phyloP scores from a whole-genome alignment of 2,329 filamentous ascomycete species.

The Cryphonectria radicalis region DNA sequence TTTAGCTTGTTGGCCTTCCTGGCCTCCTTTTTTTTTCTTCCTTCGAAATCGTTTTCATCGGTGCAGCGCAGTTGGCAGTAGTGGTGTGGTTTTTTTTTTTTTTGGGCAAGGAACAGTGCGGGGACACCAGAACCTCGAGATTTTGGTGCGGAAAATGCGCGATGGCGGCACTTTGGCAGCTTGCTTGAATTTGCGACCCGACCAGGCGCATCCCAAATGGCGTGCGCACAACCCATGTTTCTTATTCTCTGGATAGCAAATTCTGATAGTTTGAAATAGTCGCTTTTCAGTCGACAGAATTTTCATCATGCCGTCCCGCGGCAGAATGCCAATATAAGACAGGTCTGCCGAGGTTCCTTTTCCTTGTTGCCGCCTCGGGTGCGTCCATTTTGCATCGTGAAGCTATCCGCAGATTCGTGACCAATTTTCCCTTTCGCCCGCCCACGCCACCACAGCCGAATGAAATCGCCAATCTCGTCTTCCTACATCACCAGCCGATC shows the following conservation, averaged over 20 bases:
- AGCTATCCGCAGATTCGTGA: constrained; percentile 28
- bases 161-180: constrained; percentile 15
- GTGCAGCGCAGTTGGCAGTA: background rate
- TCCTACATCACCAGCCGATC: constrained; percentile 18
- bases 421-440: constrained; percentile 14
- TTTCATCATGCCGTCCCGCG: background rate
- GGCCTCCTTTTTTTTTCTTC: constrained; percentile 4
- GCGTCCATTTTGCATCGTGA: constrained; percentile 23
- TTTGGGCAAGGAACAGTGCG: background rate
- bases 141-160: background rate
- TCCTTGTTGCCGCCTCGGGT: constrained; percentile 21
- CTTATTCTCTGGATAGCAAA: constrained; percentile 11
- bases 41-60: background rate
- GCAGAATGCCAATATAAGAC: constrained; percentile 22
- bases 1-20: constrained; percentile 22
- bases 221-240: constrained; percentile 29
- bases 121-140: background rate
- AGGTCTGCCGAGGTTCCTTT: constrained; percentile 25
- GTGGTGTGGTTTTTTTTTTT: background rate
- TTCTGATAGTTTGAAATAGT: constrained; percentile 9
- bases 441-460: constrained; percentile 22
- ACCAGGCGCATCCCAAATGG: constrained; percentile 25
- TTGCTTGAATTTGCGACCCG: constrained; percentile 13
- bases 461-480: constrained; percentile 14
- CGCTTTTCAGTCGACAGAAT: background rate